phyloP scores from a whole-genome alignment of 257 asterid species.

The Jasminum sambac region DNA sequence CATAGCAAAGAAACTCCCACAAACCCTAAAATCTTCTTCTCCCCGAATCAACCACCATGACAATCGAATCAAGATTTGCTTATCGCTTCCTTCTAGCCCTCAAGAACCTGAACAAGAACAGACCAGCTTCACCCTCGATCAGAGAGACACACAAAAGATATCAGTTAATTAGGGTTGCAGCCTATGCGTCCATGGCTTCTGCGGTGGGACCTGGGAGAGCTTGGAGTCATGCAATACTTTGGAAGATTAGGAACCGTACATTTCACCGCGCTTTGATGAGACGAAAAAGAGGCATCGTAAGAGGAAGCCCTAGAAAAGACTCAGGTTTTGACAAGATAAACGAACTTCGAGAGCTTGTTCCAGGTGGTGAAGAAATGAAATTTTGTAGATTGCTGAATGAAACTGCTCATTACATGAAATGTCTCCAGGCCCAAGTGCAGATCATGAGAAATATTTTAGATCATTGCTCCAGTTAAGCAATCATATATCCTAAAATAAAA shows the following conservation, averaged over 20 bases:
- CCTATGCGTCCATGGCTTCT: conserved; percentile 71
- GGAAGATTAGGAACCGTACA: conserved; percentile 39
- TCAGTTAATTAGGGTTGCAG: conserved; percentile 50
- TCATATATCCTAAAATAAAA: neutral
- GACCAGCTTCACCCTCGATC: conserved; percentile 1
- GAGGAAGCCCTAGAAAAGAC: conserved; percentile 39
- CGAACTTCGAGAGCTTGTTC: conserved; percentile 53
- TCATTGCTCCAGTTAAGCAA: conserved; percentile 36
- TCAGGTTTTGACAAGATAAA: conserved; percentile 27
- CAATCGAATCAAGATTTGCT: conserved; percentile 47
- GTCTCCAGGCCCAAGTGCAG: conserved; percentile 69
- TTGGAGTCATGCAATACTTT: conserved; percentile 72
- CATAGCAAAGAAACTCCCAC: conserved; percentile 39
- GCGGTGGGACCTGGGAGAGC: conserved; percentile 57
- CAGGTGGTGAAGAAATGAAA: conserved; percentile 67
- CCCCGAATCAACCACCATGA: conserved; percentile 4
- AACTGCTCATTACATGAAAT: conserved; percentile 70
- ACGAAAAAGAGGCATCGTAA: neutral
- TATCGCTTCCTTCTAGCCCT: conserved; percentile 49
- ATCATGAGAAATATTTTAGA: conserved; percentile 61
- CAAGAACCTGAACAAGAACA: conserved; percentile 36
- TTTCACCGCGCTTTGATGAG: conserved; percentile 11
- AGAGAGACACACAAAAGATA: conserved; percentile 25
- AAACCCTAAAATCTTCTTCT: neutral
- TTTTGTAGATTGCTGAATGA: conserved; percentile 54